phyloP scores from a whole-genome alignment of 2,329 filamentous ascomycete species.

The Didymella arachidicola region DNA sequence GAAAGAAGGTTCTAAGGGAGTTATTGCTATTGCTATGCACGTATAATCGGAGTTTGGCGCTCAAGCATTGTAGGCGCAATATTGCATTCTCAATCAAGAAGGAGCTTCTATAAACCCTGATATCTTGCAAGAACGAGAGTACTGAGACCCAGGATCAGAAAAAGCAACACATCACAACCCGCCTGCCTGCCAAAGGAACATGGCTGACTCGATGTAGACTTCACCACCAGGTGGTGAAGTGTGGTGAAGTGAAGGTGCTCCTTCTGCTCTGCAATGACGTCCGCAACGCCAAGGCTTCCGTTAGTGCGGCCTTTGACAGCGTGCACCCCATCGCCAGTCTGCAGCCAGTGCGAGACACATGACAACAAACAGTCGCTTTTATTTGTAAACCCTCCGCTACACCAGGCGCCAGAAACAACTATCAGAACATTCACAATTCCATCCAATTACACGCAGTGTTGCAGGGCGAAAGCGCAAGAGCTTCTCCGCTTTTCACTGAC shows the following conservation, averaged over 20 bases:
- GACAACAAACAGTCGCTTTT: slow-evolving; percentile 34
- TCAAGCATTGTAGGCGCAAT: slow-evolving; percentile 21
- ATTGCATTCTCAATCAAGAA: background rate
- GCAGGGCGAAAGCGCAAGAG: slow-evolving; percentile 16
- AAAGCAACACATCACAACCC: background rate
- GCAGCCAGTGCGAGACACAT: slow-evolving; percentile 27
- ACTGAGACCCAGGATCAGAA: background rate
- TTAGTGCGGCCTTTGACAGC: slow-evolving; percentile 16
- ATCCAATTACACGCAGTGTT: slow-evolving; percentile 20
- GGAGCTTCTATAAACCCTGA: background rate
- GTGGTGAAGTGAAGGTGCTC: background rate
- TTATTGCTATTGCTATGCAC: background rate
- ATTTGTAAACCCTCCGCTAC: slow-evolving; percentile 19
- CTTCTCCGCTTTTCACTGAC: slow-evolving; percentile 41
- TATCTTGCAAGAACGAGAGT: background rate
- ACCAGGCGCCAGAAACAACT: slow-evolving; percentile 14
- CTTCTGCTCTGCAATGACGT: slow-evolving; percentile 8
- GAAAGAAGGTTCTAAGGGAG: too few species aligned
- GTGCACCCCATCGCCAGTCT: slow-evolving; percentile 8
- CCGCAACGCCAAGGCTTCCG: background rate
- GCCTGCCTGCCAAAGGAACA: background rate
- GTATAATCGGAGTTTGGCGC: slow-evolving; percentile 7
- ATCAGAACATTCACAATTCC: slow-evolving; percentile 2
- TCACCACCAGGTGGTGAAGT: background rate
- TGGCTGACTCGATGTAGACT: background rate